Evolutionary conservation across 106 monocot genomes (phyloP), one percentile per base, ranked within the genome.

Genomic region (Hemerocallis citrina): DNA sequence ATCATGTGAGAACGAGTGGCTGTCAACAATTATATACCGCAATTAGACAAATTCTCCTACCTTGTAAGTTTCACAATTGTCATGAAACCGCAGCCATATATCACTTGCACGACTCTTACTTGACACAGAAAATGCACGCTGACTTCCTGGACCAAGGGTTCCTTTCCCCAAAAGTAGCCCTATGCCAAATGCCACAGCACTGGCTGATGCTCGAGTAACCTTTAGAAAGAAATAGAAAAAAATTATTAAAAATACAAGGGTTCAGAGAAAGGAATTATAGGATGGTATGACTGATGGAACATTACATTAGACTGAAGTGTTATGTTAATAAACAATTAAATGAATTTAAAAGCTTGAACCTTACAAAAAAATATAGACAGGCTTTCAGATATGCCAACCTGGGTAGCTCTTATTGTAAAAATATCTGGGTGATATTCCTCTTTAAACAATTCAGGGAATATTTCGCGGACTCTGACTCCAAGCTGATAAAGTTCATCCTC

Each of bases 101-200:
- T 93, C 92, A 75, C 88, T 88, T 59, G 88, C 92, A 51, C 85
- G 76, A 63, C 81, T 93, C 70, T 93, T 88, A 69, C 84, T 93
- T 41, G 81, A 72, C 68, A 93, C 88, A 50, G 92, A 81, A 75
- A 93, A 93, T 31, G 92, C 88, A 70, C 88, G 84, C 63, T 93
- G 75, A 1, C 49, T 27, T 5, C 88, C 92, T 3, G 66, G 79
- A 36, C 92, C 92, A 58, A 93, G 85, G 49, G 38, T 72, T 62
- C 92, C 92, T 72, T 70, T 93, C 40, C 81, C 88, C 42, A 68
- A 74, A 85, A 93, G 81, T 74, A 93, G 62, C 15, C 88, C 92
- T 10, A 88, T 75, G 64, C 92, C 92, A 81, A 93, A 93, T 68
- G 92, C 92, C 48, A 93, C 85, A 1, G 88, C 92, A 77, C 92